Conservation (phyloP, 2,329 filamentous ascomycete genomes). For the Pseudocercospora eumusae region DNA sequence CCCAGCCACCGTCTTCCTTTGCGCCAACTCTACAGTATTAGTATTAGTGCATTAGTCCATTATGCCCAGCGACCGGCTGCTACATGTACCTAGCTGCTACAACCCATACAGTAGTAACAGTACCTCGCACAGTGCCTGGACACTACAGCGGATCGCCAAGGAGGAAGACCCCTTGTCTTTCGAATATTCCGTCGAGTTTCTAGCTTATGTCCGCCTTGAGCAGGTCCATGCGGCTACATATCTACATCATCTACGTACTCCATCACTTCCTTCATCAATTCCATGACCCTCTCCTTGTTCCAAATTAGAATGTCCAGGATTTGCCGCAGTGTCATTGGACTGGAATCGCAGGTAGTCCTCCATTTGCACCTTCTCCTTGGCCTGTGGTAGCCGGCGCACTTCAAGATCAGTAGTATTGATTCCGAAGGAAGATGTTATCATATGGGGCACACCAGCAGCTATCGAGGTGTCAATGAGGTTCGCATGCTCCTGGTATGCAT, state of each 20-base stretch:
- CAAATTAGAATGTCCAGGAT: constrained; percentile 4
- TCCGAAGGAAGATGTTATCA: constrained; percentile 45
- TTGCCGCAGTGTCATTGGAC: not conserved
- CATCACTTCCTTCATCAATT: not conserved
- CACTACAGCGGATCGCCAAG: not conserved
- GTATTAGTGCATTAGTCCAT: not conserved
- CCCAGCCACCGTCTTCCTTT: not conserved
- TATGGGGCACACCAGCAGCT: constrained; percentile 40
- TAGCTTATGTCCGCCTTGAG: not conserved
- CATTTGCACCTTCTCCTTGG: constrained; percentile 35
- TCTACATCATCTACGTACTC: not conserved
- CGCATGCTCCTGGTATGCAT: constrained; percentile 35
- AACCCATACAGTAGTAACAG: too few species aligned
- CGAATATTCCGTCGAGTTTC: not conserved
- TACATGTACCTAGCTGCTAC: not conserved
- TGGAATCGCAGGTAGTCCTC: constrained; percentile 33
- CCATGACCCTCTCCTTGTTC: constrained; percentile 5
- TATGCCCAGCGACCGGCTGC: not conserved
- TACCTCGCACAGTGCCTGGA: too few species aligned
- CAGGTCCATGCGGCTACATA: not conserved
- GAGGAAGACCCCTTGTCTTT: not conserved
- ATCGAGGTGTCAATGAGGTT: constrained; percentile 42
- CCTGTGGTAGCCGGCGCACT: constrained; percentile 32
- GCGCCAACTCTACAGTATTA: not conserved
- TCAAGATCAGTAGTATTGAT: constrained; percentile 36